phyloP scores from a whole-genome alignment of 208 protist genomes.

The Novymonas esmeraldas region DNA sequence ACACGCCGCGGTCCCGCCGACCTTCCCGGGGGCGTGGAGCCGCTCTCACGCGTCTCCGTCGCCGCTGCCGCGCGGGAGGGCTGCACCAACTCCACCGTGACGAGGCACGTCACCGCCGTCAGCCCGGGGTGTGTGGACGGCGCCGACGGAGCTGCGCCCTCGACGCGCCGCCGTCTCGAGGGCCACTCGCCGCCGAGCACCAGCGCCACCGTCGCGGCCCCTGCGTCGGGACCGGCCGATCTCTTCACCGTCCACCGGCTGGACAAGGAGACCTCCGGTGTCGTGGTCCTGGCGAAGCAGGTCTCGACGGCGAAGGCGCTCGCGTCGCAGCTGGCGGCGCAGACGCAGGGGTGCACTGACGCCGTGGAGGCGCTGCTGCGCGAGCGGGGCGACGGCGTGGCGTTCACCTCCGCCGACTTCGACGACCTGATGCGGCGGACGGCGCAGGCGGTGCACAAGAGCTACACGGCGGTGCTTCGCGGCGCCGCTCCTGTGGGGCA shows the following conservation, averaged over 20 bases:
- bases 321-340: slow-evolving; percentile 49
- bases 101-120: no score
- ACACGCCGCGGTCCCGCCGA: background rate
- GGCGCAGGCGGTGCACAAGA: slow-evolving; percentile 55
- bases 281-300: slow-evolving; percentile 52
- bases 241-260: slow-evolving; percentile 78
- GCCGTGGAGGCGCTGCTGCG: slow-evolving; percentile 18
- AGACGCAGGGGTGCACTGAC: slow-evolving; percentile 34
- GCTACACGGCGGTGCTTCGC: slow-evolving; percentile 61
- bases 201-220: no score
- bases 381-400: background rate
- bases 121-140: no score
- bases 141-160: no score
- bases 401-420: slow-evolving; percentile 28
- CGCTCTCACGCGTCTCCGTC: background rate
- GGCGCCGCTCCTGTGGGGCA: slow-evolving; percentile 32
- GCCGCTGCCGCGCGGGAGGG: no score
- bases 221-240: no score
- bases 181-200: no score
- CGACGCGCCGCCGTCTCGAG: no score
- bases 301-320: slow-evolving; percentile 35
- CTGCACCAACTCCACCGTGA: no score
- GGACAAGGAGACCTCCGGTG: slow-evolving; percentile 89
- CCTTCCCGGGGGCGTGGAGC: background rate
- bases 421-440: slow-evolving; percentile 25